Evolutionary conservation across 2,329 filamentous ascomycete genomes (phyloP).

Genomic region (Neofusicoccum laricinum): DNA sequence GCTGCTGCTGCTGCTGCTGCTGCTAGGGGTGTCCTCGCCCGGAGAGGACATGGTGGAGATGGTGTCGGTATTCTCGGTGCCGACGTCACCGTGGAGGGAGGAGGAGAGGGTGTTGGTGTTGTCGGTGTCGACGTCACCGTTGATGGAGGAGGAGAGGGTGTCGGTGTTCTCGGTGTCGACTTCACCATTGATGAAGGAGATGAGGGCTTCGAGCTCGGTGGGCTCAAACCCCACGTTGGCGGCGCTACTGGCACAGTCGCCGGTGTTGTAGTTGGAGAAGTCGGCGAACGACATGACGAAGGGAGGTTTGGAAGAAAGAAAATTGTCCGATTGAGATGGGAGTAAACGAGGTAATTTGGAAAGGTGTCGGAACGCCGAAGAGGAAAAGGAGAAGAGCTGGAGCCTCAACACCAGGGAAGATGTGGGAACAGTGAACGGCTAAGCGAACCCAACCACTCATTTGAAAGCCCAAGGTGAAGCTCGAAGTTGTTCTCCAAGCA

Average conservation of each 20-base stretch:
- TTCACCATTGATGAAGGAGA: background rate
- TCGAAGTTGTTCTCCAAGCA: background rate
- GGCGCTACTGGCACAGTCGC: too few relatives aligned
- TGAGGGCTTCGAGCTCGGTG: too few relatives aligned
- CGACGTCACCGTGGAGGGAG: background rate
- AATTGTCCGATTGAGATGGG: background rate
- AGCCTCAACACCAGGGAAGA: too few relatives aligned
- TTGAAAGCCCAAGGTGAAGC: too few relatives aligned
- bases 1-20: too few relatives aligned
- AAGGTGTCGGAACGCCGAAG: background rate
- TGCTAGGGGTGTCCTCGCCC: too few relatives aligned
- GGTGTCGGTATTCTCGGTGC: background rate
- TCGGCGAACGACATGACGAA: too few relatives aligned
- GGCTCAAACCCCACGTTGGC: too few relatives aligned
- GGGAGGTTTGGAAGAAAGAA: too few relatives aligned
- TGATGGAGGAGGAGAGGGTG: too few relatives aligned
- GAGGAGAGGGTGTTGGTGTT: background rate
- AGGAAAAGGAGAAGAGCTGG: background rate
- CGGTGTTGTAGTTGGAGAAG: too few relatives aligned
- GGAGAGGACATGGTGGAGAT: background rate
- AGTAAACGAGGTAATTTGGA: background rate
- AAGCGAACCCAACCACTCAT: background rate
- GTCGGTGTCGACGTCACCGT: too few relatives aligned
- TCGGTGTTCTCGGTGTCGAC: background rate
- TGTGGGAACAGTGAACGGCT: background rate